Evolutionary conservation across 805 yeast species (phyloP), one percentile per base, ranked within the genome.

Genomic region (Candida xyloterini): DNA sequence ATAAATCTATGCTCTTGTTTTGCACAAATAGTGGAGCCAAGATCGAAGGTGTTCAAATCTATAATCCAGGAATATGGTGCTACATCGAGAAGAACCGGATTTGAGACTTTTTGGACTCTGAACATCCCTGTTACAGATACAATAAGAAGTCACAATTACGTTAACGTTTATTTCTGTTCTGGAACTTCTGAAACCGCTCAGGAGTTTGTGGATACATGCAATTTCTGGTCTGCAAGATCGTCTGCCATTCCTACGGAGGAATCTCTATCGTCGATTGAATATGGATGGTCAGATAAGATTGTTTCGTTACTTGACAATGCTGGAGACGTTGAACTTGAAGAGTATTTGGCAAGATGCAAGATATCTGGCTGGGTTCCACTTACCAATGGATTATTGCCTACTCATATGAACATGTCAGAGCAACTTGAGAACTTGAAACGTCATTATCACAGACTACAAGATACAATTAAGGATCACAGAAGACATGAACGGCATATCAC

Each of bases 201-300:
- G 30, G 84, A 79, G 54, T 86, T 76, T 60, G 78, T 84, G 13
- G 76, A 81, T 50, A 78, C 91, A 5, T 81, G 93, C 62, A 89
- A 88, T 60, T 89, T 85, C 58, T 89, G 96, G 96, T 86, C 95
- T 2, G 85, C 91, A 2, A 74, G 93, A 48, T 74, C 84, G 26
- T 82, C 95, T 6, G 82, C 89, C 11, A 81, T 86, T 15, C 95
- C 95, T 3, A 71, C 79, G 0, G 84, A 81, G 52, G 82, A 79
- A 40, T 79, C 83, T 46, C 70, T 85, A 23, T 79, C 88, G 2
- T 80, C 91, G 5, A 74, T 81, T 43, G 95, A 89, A 57, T 88
- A 78, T 56, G 96, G 96, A 2, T 88, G 95, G 95, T 69, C 71
- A 20, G 56, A 43, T n/a, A 48, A 46, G 15, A 14, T 57, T 23